A percentile compares a stretch with the other conserved stretches of the same genome.
Conservation (phyloP, 2,329 filamentous ascomycete species). For the Botrytis cinerea region DNA sequence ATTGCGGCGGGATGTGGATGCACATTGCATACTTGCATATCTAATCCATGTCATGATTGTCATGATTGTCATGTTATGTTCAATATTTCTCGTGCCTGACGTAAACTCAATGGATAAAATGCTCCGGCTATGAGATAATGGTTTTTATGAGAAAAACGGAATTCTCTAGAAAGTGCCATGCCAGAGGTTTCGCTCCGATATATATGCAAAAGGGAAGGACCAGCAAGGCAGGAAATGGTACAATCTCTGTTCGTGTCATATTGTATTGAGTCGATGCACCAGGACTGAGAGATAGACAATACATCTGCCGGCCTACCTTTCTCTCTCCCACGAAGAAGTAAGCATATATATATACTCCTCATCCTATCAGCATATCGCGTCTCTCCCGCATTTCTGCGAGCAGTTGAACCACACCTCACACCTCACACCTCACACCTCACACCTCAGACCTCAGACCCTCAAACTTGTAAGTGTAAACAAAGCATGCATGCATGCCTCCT, state of each 20-base stretch:
- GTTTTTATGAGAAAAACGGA: slow-evolving; percentile 4
- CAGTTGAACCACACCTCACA: not conserved
- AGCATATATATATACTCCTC: not conserved
- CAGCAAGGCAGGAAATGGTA: not conserved
- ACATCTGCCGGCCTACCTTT: not conserved
- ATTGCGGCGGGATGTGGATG: not conserved
- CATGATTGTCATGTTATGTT: not conserved
- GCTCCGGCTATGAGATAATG: slow-evolving; percentile 17
- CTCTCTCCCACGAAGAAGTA: not conserved
- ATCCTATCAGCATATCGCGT: not conserved
- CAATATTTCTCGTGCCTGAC: slow-evolving; percentile 10
- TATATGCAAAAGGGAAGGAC: not conserved
- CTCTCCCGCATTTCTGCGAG: not conserved
- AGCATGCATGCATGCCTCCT: not conserved
- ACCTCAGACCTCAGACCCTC: not conserved
- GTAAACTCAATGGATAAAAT: slow-evolving; percentile 12
- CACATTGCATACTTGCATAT: not conserved
- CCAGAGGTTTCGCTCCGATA: not conserved
- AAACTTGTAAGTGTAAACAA: not conserved
- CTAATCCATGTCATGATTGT: not conserved
- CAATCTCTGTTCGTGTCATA: not conserved
- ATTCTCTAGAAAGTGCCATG: slow-evolving; percentile 1
- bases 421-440: too few species aligned
- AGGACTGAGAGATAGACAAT: too few species aligned
- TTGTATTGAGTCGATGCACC: not conserved